phyloP scores from a whole-genome alignment of 192 early-diverging fungal genomes.

The Lobosporangium transversale region DNA sequence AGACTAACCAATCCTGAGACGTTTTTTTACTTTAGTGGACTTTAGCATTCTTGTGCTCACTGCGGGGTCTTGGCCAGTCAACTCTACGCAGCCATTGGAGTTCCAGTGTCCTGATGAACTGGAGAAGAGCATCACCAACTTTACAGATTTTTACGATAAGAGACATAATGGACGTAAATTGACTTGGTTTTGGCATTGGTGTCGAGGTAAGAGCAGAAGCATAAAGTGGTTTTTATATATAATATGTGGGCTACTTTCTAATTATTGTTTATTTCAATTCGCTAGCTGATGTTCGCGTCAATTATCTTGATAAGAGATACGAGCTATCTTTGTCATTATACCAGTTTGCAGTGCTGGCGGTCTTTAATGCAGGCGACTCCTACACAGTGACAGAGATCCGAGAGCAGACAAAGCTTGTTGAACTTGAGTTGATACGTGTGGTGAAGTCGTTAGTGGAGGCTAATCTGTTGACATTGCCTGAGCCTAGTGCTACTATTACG shows the following conservation, averaged over 20 bases:
- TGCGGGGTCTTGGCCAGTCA: constrained; percentile 84
- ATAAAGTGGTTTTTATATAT: neutral
- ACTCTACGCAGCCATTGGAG: constrained; percentile 69
- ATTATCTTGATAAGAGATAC: constrained; percentile 77
- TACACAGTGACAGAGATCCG: constrained; percentile 64
- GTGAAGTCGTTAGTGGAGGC: constrained; percentile 64
- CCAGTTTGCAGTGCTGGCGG: constrained; percentile 73
- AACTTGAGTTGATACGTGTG: constrained; percentile 64
- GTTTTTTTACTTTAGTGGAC: constrained; percentile 66
- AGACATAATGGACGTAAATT: constrained; percentile 81
- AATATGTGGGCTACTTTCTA: neutral
- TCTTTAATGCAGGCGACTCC: constrained; percentile 68
- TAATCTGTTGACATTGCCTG: constrained; percentile 12
- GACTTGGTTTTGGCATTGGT: constrained; percentile 85
- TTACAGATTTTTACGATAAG: constrained; percentile 76
- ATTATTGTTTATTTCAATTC: neutral
- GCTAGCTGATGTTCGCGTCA: constrained; percentile 73
- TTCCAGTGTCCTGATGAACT: constrained; percentile 89
- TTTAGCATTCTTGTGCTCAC: constrained; percentile 82
- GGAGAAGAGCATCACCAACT: constrained; percentile 73
- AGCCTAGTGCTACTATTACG: constrained; percentile 9
- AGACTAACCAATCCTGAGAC: no score
- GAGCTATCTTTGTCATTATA: constrained; percentile 79
- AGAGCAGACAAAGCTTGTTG: constrained; percentile 62
- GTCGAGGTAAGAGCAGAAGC: constrained; percentile 64